These are phyloP conservation scores for Tillandsia leiboldiana DNA, from an alignment of 176 grass and related monocot species.

Conservation along the genomic window DNA sequence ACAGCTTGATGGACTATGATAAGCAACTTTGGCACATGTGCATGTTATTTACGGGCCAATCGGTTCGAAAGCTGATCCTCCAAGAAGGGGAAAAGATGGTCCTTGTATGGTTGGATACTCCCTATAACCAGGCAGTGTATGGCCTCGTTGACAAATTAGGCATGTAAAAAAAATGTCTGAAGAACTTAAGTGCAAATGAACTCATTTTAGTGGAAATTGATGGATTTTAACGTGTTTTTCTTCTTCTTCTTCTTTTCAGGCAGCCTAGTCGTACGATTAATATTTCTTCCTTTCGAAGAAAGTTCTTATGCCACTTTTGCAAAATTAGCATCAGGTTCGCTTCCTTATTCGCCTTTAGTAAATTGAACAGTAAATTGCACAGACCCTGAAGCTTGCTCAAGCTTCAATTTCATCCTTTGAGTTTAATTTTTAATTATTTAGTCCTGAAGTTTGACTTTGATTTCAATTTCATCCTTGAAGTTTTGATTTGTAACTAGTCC, in stretches of 20 bases:
- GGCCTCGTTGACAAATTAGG: constrained; percentile 91
- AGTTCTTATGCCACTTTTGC: constrained; percentile 93
- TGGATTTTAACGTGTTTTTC: constrained; percentile 8
- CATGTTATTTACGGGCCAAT: constrained; percentile 89
- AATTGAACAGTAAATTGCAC: not conserved
- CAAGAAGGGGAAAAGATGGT: constrained; percentile 97
- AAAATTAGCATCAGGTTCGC: constrained; percentile 59
- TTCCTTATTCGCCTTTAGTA: not conserved
- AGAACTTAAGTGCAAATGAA: constrained; percentile 15
- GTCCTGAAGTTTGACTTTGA: too few species aligned
- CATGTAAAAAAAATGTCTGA: constrained; percentile 27
- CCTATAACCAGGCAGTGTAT: constrained; percentile 95
- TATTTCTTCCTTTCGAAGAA: constrained; percentile 99
- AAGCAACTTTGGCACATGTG: constrained; percentile 91
- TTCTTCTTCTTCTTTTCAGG: constrained; percentile 34
- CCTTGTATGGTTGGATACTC: constrained; percentile 87
- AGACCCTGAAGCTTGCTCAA: too few species aligned
- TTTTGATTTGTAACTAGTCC: too few species aligned
- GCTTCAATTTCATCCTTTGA: too few species aligned
- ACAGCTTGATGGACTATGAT: constrained; percentile 60
- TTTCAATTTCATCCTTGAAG: too few species aligned
- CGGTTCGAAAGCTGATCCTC: constrained; percentile 78
- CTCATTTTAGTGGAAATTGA: constrained; percentile 10
- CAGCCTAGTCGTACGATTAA: constrained; percentile 93
- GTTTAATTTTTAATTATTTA: too few species aligned